These are phyloP conservation scores for Metschnikowia cerradonensis DNA, from an alignment of 805 yeast species.

Conservation along the genomic window DNA sequence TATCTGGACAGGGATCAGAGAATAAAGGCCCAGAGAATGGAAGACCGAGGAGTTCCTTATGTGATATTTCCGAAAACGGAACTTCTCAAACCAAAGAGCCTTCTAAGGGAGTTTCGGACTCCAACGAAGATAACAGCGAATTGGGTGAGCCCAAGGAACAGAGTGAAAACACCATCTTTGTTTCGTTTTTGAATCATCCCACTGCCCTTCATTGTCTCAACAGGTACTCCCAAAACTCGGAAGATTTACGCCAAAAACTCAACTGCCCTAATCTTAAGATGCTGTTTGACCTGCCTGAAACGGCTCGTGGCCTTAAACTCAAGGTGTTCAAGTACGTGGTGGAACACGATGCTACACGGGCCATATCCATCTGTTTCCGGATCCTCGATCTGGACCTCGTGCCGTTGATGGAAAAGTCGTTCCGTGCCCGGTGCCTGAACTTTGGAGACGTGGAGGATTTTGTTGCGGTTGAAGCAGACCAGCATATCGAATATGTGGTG, in stretches of 20 bases:
- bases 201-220: conserved; percentile 30
- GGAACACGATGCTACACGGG: conserved; percentile 38
- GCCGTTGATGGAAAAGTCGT: conserved; percentile 17
- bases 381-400: conserved; percentile 11
- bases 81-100: too few species aligned
- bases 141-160: too few species aligned
- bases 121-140: not conserved
- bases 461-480: conserved; percentile 5
- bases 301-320: conserved; percentile 23
- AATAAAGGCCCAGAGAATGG: too few species aligned
- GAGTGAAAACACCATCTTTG: not conserved
- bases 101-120: too few species aligned
- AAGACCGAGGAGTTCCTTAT: too few species aligned
- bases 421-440: conserved; percentile 29
- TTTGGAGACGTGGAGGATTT: conserved; percentile 43
- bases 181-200: conserved; percentile 30
- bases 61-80: too few species aligned
- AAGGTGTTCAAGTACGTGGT: conserved; percentile 40
- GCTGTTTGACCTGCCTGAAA: conserved; percentile 8
- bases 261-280: not conserved
- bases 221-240: conserved; percentile 27
- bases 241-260: conserved; percentile 17
- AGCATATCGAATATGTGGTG: conserved; percentile 18
- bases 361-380: conserved; percentile 19
- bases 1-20: conserved; percentile 5